Base-by-base conservation (phyloP, 2,329 filamentous ascomycete genomes). In the Fusarium chlamydosporum region DNA sequence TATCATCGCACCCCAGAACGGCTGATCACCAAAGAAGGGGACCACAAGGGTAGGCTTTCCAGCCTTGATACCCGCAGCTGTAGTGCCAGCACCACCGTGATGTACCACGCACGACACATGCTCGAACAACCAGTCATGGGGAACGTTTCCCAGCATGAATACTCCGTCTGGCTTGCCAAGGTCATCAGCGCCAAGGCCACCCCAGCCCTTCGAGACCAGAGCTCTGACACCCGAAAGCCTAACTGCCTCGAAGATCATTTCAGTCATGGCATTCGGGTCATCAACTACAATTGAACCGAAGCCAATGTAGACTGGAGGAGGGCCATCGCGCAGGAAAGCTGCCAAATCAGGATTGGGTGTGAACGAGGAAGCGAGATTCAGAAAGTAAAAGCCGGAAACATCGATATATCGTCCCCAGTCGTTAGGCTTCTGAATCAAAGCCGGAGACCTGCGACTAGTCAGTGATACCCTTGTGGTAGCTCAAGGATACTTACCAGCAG, bases 111-210 rank as follows among this genome's bases (percentile, higher is more conserved):
- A 90, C 1, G 92, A 91, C 1, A 96, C 93, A 37, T 86, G 89
- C 67, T 92, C 85, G 78, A 97, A 97, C 0, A 97, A 81, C 93
- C 93, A 97, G 79, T 97, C 94, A 67, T 97, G 94, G 2, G 93
- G 93, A 43, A 90, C 89, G 73, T 95, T 96, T 12, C 92, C 93
- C 37, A 97, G 83, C 88, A 96, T 93, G 75, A 92, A 93, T 3
- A 96, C 88, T 6, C 89, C 88, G 4, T 93, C 88, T 0, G 92
- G 92, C n/a, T 93, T 79, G 2, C 86, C 86, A 5, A 91, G 76
- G 33, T 88, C 83, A 72, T 93, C 91, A 0, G 88, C 91, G 31
- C 93, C 93, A 9, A 97, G 83, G 1, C 93, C 93, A 48, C 93
- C 93, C 94, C 93, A 97, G 16, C 93, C 94, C 74, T 95, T 94